Conservation (phyloP, 2,329 filamentous ascomycete genomes). For the Chaetothyriales sp. region DNA sequence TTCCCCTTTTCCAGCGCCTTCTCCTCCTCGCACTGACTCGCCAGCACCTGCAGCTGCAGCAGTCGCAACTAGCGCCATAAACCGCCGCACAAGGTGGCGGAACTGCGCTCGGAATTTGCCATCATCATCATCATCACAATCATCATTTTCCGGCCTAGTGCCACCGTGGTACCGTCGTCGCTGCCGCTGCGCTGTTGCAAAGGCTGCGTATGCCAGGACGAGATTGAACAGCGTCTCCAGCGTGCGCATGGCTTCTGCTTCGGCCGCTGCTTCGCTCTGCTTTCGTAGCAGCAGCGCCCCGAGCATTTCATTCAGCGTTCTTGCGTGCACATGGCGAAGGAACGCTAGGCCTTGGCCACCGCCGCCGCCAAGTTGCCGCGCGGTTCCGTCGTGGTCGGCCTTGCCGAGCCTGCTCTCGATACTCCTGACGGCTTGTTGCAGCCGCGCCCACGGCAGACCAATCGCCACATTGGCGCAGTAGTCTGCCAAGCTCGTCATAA, state of each 20-base stretch:
- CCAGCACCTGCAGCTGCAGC: neutral
- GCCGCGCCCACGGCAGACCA: conserved; percentile 55
- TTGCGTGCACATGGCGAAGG: conserved; percentile 57
- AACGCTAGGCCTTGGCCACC: conserved; percentile 19
- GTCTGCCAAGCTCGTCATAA: conserved; percentile 56
- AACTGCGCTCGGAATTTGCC: neutral
- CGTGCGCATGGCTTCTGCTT: neutral
- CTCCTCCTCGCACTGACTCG: conserved; percentile 21
- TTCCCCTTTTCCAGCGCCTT: conserved; percentile 28
- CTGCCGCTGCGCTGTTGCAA: too few species aligned
- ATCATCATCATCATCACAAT: neutral
- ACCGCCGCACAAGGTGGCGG: neutral
- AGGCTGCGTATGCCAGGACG: neutral
- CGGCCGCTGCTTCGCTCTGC: neutral
- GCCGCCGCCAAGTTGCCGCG: conserved; percentile 27
- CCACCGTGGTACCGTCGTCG: too few species aligned
- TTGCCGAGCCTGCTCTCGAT: conserved; percentile 46
- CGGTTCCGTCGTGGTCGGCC: conserved; percentile 32
- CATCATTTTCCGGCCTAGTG: too few species aligned
- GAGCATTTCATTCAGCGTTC: conserved; percentile 61
- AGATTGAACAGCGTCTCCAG: neutral
- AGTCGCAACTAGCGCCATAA: neutral
- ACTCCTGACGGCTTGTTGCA: conserved; percentile 51
- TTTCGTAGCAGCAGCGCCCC: conserved; percentile 49
- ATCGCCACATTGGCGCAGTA: conserved; percentile 76